Percentiles rank a stretch among this genome's conserved stretches.
Conservation (phyloP, 2,329 filamentous ascomycete genomes). For the Pestalotiopsis sp. region DNA sequence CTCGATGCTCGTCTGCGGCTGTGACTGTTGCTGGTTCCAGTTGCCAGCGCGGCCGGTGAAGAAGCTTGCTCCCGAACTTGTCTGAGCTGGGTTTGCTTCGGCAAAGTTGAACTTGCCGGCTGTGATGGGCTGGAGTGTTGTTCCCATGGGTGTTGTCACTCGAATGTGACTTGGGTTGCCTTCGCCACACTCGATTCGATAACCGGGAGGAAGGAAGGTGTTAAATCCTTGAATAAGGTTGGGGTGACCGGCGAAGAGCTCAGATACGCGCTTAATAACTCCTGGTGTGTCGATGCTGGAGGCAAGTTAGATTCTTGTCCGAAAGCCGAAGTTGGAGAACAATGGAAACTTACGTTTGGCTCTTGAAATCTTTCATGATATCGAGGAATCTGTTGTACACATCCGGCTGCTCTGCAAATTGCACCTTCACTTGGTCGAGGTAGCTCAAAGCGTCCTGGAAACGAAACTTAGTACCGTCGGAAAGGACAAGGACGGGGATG, state of each 20-base stretch:
- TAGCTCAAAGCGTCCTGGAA: constrained; percentile 80
- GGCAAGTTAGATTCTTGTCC: constrained; percentile 28
- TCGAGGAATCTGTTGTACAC: constrained; percentile 97
- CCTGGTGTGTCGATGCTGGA: constrained; percentile 89
- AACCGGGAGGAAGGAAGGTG: constrained; percentile 93
- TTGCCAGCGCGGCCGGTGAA: constrained; percentile 52
- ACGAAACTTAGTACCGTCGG: background rate
- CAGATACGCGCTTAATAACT: constrained; percentile 94
- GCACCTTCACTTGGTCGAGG: constrained; percentile 96
- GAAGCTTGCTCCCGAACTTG: constrained; percentile 43
- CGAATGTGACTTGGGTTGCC: constrained; percentile 94
- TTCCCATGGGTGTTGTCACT: constrained; percentile 97
- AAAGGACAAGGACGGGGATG: too few species aligned
- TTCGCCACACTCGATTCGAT: constrained; percentile 93
- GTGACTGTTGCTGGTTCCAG: constrained; percentile 55
- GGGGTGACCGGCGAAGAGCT: constrained; percentile 92
- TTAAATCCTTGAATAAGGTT: constrained; percentile 98
- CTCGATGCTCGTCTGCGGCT: constrained; percentile 62
- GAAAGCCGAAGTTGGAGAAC: background rate
- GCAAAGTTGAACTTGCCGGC: constrained; percentile 47
- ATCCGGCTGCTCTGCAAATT: constrained; percentile 94
- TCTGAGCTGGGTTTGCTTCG: constrained; percentile 43
- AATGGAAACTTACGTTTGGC: constrained; percentile 72
- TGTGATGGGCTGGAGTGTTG: constrained; percentile 86
- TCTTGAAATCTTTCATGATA: constrained; percentile 99